A percentile compares a stretch with the other conserved stretches of the same genome.
These are phyloP conservation scores for Sanguinoderma infundibulare DNA, from an alignment of 1,284 basidiomycete genomes.

Conservation along the genomic window DNA sequence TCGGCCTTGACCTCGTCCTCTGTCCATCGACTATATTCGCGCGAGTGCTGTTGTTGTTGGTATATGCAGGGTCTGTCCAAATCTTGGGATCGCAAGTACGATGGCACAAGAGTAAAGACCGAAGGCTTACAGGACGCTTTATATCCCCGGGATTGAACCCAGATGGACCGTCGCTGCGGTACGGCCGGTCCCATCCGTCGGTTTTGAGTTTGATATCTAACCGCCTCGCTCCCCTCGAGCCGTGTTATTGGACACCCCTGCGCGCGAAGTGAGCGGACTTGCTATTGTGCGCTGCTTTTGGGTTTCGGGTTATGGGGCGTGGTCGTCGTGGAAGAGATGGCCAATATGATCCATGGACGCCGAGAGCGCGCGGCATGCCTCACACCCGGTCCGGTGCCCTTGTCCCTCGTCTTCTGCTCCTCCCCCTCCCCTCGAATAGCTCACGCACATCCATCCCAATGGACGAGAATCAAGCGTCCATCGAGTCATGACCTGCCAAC, in stretches of 20 bases:
- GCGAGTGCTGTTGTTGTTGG: background rate
- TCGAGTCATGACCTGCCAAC: background rate
- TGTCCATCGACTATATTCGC: constrained; percentile 13
- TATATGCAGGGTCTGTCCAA: background rate
- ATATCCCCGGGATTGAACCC: background rate
- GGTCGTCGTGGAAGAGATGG: background rate
- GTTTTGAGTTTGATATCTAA: background rate
- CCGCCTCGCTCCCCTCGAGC: background rate
- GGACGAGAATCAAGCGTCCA: background rate
- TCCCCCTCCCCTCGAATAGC: background rate
- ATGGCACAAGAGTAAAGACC: background rate
- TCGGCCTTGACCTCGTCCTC: constrained; percentile 30
- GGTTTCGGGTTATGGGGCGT: background rate
- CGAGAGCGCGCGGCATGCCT: background rate
- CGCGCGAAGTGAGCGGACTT: background rate
- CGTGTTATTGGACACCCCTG: background rate
- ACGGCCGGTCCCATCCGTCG: background rate
- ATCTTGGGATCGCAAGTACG: no score
- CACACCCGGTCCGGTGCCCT: background rate
- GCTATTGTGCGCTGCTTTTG: background rate
- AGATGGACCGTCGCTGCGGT: background rate
- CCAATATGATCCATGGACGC: background rate
- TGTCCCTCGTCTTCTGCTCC: background rate
- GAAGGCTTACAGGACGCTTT: background rate
- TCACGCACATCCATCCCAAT: background rate